Conservation (phyloP, 139 green algal species). For the Gonium pectorale region DNA sequence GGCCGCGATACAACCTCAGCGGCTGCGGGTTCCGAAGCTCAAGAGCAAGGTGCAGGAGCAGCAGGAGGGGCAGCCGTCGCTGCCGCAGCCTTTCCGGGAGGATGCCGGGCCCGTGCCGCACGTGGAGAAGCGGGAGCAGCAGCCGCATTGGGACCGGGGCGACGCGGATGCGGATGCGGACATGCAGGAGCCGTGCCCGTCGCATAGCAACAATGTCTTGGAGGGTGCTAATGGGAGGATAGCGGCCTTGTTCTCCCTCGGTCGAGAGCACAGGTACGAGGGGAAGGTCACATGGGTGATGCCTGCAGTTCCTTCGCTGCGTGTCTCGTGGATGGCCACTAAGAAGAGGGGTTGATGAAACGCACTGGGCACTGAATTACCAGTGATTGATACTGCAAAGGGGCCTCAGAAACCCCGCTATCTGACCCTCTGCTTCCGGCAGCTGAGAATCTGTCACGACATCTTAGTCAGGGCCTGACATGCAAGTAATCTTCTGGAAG, state of each 20-base stretch:
- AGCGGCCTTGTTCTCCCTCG: too few relatives aligned
- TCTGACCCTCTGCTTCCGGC: constrained; percentile 1
- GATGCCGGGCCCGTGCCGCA: neutral
- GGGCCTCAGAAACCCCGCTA: constrained; percentile 76
- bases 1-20: neutral
- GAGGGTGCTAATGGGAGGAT: too few relatives aligned
- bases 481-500: neutral
- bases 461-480: neutral
- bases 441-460: neutral
- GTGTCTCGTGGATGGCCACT: too few relatives aligned
- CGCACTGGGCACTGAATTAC: constrained; percentile 76
- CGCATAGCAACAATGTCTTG: too few relatives aligned
- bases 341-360: constrained; percentile 67
- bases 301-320: too few relatives aligned
- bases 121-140: neutral
- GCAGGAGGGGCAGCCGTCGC: neutral
- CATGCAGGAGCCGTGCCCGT: too few relatives aligned
- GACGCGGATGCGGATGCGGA: neutral
- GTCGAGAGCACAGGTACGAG: too few relatives aligned
- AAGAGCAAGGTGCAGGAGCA: neutral
- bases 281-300: too few relatives aligned
- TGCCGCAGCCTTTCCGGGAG: neutral
- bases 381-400: constrained; percentile 47
- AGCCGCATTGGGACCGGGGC: neutral
- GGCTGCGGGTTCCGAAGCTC: neutral